Evolutionary conservation across 2,329 filamentous ascomycete species (phyloP), one percentile per base, ranked within the genome.

Genomic region (Fusarium chlamydosporum): DNA sequence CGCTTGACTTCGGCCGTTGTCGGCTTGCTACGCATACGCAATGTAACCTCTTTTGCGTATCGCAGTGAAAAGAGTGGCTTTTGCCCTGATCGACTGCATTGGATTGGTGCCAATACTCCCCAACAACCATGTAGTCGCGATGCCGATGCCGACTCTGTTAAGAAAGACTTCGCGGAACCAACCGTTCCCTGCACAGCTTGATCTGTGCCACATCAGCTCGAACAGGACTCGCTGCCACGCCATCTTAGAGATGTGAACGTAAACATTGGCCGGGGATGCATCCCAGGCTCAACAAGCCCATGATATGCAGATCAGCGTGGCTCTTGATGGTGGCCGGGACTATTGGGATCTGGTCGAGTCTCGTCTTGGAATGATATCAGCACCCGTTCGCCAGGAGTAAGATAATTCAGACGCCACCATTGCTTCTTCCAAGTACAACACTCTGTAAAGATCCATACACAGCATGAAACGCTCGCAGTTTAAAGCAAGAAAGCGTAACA

Each of bases 351-450:
- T 62, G 52, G 45, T 37, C 31, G 48, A 63, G 54, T 61, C 52
- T 71, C 41, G 54, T 45, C 50, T 31, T 35, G 43, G 45, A 34
- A 54, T 47, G 45, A 48, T 47, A 56, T 40, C 50, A 64, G 53
- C 27, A 61, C 53, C 56, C 43, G 33, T 62, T 47, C 50, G 40
- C 50, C 38, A 46, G 53, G 58, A 67, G 56, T 40, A 58, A 26
- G 57, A 50, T 50, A 74, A 74, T 63, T 43, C 38, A 74, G 56
- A 74, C 72, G 72, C 72, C 72, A 74, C 72, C 42, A 52, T 64
- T 46, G 50, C 61, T 58, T 51, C 53, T 68, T 63, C 65, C 55
- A 69, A 61, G 62, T 46, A 56, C 55, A 37, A 50, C 52, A 55
- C 56, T 46, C 48, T 56, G 48, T 27, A 37, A 20, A 43, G 23